These are phyloP conservation scores for Crithidia sp. DNA, from an alignment of 208 protist species.

Conservation along the genomic window DNA sequence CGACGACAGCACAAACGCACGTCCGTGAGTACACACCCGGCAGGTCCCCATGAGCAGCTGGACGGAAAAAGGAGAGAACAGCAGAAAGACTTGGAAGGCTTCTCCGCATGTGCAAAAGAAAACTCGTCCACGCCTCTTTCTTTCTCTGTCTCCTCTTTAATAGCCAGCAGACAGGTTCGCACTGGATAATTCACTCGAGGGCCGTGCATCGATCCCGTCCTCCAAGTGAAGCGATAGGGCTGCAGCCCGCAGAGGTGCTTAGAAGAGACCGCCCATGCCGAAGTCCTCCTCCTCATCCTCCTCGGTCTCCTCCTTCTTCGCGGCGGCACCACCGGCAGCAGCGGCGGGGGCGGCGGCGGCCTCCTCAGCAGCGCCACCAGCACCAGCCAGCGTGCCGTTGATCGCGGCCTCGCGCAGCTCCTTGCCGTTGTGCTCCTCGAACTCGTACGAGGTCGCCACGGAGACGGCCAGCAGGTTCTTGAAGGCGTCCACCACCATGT, in stretches of 20 bases:
- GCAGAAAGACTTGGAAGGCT: too few relatives aligned
- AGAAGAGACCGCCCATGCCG: slow-evolving; percentile 86
- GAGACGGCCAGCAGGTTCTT: slow-evolving; percentile 97
- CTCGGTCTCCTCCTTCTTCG: slow-evolving; percentile 67
- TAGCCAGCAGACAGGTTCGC: too few relatives aligned
- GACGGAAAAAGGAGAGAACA: too few relatives aligned
- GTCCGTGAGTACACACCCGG: too few relatives aligned
- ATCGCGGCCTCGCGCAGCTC: slow-evolving; percentile 92
- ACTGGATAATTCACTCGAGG: too few relatives aligned
- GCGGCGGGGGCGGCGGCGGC: slow-evolving; percentile 48
- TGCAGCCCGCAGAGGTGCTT: slow-evolving; percentile 16
- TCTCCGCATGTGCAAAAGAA: too few relatives aligned
- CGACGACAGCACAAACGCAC: too few relatives aligned
- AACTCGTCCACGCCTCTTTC: too few relatives aligned
- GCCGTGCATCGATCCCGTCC: too few relatives aligned
- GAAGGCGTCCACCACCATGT: slow-evolving; percentile 96
- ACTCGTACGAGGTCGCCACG: slow-evolving; percentile 94
- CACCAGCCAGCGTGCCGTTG: slow-evolving; percentile 82
- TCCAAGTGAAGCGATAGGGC: slow-evolving; percentile 9
- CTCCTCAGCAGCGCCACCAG: slow-evolving; percentile 66
- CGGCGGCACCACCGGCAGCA: slow-evolving; percentile 44
- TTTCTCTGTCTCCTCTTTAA: too few relatives aligned
- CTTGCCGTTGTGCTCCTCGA: slow-evolving; percentile 81
- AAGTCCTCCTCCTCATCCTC: slow-evolving; percentile 89
- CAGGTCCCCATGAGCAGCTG: too few relatives aligned